Base-by-base conservation (phyloP, 2,329 filamentous ascomycete genomes). In the Elsinoe ampelina region DNA sequence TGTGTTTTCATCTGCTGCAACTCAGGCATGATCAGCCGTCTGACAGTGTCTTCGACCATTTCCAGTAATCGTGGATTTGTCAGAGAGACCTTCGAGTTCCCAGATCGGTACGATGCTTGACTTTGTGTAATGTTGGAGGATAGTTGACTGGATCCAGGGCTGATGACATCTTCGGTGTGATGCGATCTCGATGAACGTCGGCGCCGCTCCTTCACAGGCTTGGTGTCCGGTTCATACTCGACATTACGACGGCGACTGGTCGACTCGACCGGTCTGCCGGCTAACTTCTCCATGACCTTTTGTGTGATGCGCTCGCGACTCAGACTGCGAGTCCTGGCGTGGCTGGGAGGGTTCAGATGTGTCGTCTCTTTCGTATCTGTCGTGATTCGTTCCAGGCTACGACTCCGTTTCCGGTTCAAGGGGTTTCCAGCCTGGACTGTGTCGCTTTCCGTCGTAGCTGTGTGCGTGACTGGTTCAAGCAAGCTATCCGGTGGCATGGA, bases 31-130 rank as follows among this genome's bases (percentile, higher is more conserved):
- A 96, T 95, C 51, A 95, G 78, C 50, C 90, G 82, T 61, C 89
- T 85, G 66, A 96, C 95, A 12, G 90, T 90, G 72, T 95, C 90
- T 72, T 96, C 91, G 2, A 96, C 91, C 0, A 90, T 93, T 65
- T 66, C 88, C 1, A 96, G 79, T 1, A 96, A 75, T 67, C 89
- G 93, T 0, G 91, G 91, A 65, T 96, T 95, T 72, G 95, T 95
- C 68, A 95, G 88, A 2, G 89, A 88, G 1, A 72, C 71, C 58
- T 79, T 80, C 15, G 79, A 81, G 34, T 75, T 77, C 35, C 78
- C 78, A 30, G 81, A 83, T 36, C 75, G 75, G 61, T 80, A 79
- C 7, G 83, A 86, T 59, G 79, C 77, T 55, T 77, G 76, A 62
- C 79, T 80, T 10, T 74, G 69, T 58, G 73, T 76, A 57, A 80